Conservation (phyloP, 1,284 basidiomycete genomes). For the Moniliophthora roreri region DNA sequence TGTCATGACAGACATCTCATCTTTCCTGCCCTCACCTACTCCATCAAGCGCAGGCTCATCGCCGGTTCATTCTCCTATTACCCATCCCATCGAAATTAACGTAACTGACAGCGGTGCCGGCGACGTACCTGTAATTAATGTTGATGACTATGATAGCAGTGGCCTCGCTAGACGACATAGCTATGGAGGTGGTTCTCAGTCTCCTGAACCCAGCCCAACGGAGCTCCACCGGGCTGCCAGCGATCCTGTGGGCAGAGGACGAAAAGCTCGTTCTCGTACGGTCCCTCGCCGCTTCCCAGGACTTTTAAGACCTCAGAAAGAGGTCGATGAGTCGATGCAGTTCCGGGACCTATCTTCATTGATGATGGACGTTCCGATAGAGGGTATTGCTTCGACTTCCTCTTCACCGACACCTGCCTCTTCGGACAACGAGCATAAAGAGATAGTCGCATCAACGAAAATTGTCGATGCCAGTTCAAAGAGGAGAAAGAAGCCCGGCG, state of each 20-base stretch:
- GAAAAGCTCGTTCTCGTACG: neutral
- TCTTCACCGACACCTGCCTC: neutral
- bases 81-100: neutral
- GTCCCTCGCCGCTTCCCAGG: neutral
- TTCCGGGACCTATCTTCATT: neutral
- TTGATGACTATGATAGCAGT: neutral
- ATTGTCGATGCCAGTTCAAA: constrained; percentile 2
- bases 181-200: neutral
- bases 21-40: neutral
- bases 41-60: neutral
- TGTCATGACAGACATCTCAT: neutral
- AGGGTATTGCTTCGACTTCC: constrained; percentile 2
- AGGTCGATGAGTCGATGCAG: neutral
- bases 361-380: constrained; percentile 4
- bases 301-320: constrained; percentile 2
- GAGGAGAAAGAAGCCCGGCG: constrained; percentile 3
- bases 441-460: neutral
- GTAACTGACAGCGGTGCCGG: neutral
- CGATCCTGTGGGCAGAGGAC: constrained; percentile 2
- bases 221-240: neutral
- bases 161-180: constrained; percentile 1
- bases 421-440: constrained; percentile 2
- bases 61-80: neutral
- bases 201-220: neutral
- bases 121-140: neutral